Conservation (phyloP, 805 yeast genomes). For the Wickerhamomyces sydowiorum region DNA sequence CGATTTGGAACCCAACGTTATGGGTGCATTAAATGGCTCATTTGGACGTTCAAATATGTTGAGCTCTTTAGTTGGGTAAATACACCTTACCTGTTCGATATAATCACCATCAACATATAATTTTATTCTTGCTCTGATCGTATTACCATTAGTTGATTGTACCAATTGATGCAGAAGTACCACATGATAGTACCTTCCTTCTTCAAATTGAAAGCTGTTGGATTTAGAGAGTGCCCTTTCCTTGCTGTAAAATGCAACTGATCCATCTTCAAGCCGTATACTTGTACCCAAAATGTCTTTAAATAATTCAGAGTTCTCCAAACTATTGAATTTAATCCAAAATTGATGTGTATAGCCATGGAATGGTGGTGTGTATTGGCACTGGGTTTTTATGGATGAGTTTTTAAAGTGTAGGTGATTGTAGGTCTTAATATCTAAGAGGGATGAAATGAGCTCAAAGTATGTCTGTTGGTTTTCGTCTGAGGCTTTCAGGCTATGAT, state of each 20-base stretch:
- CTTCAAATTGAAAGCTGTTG: constrained; percentile 14
- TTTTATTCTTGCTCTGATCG: constrained; percentile 11
- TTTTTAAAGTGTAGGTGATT: constrained; percentile 25
- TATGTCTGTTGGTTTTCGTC: constrained; percentile 3
- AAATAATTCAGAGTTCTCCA: background rate
- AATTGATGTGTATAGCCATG: constrained; percentile 21
- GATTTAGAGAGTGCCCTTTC: constrained; percentile 5
- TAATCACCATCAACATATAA: constrained; percentile 13
- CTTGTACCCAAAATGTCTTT: background rate
- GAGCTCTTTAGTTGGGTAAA: constrained; percentile 9
- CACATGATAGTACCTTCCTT: constrained; percentile 13
- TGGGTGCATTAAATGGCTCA: background rate
- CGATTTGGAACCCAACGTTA: constrained; percentile 11
- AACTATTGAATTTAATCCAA: constrained; percentile 23
- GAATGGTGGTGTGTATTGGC: background rate
- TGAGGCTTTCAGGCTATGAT: too few species aligned
- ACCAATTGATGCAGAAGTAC: constrained; percentile 12
- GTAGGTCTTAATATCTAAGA: constrained; percentile 9
- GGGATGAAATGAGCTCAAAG: constrained; percentile 3
- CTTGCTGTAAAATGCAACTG: constrained; percentile 21
- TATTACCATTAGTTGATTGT: constrained; percentile 5
- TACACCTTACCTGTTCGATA: constrained; percentile 15
- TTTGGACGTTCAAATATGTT: constrained; percentile 1
- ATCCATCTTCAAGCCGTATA: constrained; percentile 18
- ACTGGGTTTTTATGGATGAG: constrained; percentile 15